Evolutionary conservation across 129 eudicot species (phyloP).

Genomic region (Arctium lappa): DNA sequence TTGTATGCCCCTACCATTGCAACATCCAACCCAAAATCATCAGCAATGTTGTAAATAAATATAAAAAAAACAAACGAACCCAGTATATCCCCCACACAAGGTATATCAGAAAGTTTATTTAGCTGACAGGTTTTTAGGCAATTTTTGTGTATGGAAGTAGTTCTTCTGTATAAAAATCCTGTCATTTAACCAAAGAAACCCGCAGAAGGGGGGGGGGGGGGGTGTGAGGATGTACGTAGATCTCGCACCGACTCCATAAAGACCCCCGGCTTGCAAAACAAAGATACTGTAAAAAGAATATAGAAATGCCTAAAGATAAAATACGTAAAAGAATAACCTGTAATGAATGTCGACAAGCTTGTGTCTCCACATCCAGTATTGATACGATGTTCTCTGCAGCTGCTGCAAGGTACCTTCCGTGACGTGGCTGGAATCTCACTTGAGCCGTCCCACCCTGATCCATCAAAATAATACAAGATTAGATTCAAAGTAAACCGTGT

Average conservation of each 20-base stretch:
- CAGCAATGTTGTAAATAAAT: neutral
- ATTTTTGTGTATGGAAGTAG: too few species aligned
- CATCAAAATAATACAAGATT: neutral
- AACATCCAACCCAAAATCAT: neutral
- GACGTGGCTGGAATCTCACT: constrained; percentile 73
- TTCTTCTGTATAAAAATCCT: too few species aligned
- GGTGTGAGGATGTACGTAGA: too few species aligned
- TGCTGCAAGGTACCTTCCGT: constrained; percentile 77
- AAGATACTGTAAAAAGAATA: neutral
- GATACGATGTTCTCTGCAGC: constrained; percentile 75
- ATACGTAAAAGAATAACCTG: constrained; percentile 33
- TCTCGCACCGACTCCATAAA: too few species aligned
- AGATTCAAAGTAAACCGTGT: neutral
- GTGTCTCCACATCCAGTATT: constrained; percentile 70
- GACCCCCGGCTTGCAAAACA: neutral
- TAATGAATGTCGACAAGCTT: constrained; percentile 51
- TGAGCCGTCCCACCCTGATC: constrained; percentile 62
- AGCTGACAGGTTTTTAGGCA: neutral
- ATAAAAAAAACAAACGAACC: too few species aligned
- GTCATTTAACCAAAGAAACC: too few species aligned
- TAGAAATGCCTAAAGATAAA: neutral
- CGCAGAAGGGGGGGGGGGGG: too few species aligned
- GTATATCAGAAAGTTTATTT: too few species aligned
- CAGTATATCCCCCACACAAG: too few species aligned
- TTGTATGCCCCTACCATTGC: constrained; percentile 65